A percentile compares a stretch with the other conserved stretches of the same genome.
These are phyloP conservation scores for Macrophomina phaseolina DNA, from an alignment of 2,329 filamentous ascomycete genomes.

Conservation along the genomic window DNA sequence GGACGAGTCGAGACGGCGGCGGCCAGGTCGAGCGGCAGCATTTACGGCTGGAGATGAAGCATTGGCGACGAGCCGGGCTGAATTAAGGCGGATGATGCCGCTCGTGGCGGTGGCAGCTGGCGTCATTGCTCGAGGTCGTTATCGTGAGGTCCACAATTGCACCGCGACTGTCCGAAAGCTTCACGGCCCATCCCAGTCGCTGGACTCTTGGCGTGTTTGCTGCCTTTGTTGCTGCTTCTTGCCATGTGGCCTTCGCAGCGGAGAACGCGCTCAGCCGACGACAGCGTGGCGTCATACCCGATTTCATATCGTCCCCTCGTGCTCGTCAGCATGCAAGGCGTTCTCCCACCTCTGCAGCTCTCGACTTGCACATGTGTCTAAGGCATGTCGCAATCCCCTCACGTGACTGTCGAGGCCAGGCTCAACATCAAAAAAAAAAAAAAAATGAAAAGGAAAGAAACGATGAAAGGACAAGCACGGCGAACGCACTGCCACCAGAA, in stretches of 20 bases:
- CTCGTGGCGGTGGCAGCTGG: conserved; percentile 11
- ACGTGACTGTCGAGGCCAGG: no score
- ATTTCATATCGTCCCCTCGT: no score
- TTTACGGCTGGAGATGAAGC: background rate
- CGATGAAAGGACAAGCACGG: no score
- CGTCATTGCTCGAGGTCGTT: conserved; percentile 11
- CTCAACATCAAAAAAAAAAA: no score
- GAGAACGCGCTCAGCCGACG: background rate
- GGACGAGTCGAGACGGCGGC: background rate
- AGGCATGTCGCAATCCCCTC: no score
- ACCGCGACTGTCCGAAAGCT: conserved; percentile 8
- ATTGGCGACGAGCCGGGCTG: background rate
- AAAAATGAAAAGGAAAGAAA: no score
- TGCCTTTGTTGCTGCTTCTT: background rate
- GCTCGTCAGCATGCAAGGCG: no score
- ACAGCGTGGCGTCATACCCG: no score
- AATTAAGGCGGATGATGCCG: background rate
- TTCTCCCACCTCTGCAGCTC: no score
- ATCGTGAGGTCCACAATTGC: conserved; percentile 26
- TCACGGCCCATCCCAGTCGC: background rate
- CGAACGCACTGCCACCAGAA: no score
- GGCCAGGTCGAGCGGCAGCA: background rate
- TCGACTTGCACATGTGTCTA: no score
- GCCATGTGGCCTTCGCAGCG: no score
- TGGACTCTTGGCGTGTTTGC: background rate